phyloP scores from a whole-genome alignment of 140 eudicot genomes.

The Bidens hawaiensis region DNA sequence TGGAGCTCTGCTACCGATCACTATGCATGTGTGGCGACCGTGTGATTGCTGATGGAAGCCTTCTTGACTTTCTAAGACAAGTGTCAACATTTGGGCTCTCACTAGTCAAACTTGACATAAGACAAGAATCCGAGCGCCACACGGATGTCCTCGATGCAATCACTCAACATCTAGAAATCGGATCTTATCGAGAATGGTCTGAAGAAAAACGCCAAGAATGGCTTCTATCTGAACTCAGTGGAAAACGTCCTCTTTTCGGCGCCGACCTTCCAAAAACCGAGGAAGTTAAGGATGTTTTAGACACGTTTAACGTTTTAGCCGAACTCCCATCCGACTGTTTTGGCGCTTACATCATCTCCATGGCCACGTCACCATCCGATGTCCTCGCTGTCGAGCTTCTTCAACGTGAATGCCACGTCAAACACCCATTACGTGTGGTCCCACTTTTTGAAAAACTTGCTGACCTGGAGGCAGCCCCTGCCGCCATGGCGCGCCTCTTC shows the following conservation, averaged over 20 bases:
- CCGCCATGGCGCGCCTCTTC: conserved; percentile 94
- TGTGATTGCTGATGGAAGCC: conserved; percentile 93
- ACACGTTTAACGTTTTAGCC: conserved; percentile 73
- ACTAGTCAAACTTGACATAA: conserved; percentile 80
- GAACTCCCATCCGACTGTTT: conserved; percentile 96
- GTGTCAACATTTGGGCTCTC: conserved; percentile 95
- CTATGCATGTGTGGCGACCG: conserved; percentile 87
- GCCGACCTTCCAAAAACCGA: conserved; percentile 90
- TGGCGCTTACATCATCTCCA: conserved; percentile 94
- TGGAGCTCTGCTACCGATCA: conserved; percentile 92
- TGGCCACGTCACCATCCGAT: conserved; percentile 96
- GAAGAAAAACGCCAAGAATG: conserved; percentile 88
- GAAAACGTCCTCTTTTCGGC: conserved; percentile 92
- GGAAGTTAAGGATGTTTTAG: conserved; percentile 84
- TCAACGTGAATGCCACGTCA: conserved; percentile 90
- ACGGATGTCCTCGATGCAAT: conserved; percentile 94
- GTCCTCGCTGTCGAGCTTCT: conserved; percentile 95
- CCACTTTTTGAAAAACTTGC: conserved; percentile 92
- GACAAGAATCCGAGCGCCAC: conserved; percentile 97
- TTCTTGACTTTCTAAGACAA: conserved; percentile 88
- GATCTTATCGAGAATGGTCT: conserved; percentile 94
- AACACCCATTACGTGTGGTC: conserved; percentile 79
- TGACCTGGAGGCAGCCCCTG: conserved; percentile 91
- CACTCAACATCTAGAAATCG: conserved; percentile 76
- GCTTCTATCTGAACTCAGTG: conserved; percentile 84